A percentile compares a stretch with the other conserved stretches of the same genome.
These are phyloP conservation scores for Lanzia echinophila DNA, from an alignment of 2,329 filamentous ascomycete genomes.

Conservation along the genomic window DNA sequence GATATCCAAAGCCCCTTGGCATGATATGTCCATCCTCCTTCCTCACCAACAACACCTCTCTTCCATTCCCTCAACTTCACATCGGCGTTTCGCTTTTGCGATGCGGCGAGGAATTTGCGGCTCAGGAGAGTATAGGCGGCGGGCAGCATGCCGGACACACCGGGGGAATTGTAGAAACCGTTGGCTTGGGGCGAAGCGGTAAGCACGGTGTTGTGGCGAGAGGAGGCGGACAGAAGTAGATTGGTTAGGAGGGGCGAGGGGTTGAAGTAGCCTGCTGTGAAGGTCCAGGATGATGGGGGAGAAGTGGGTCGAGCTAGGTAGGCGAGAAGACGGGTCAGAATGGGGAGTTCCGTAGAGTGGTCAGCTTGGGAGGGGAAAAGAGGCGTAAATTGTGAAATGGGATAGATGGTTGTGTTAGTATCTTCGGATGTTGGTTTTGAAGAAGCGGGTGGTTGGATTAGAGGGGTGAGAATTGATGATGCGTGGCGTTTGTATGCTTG, in stretches of 20 bases:
- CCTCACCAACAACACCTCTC: conserved; percentile 69
- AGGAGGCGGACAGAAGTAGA: conserved; percentile 66
- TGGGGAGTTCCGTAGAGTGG: conserved; percentile 81
- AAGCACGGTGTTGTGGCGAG: conserved; percentile 63
- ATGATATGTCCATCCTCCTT: conserved; percentile 93
- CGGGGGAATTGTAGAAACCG: conserved; percentile 84
- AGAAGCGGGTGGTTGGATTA: conserved; percentile 45
- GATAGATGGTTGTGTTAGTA: conserved; percentile 69
- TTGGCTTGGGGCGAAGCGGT: conserved; percentile 92
- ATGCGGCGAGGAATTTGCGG: conserved; percentile 64
- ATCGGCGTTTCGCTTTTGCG: not conserved
- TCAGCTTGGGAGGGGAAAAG: conserved; percentile 63
- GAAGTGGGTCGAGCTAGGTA: conserved; percentile 59
- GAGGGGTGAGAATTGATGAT: conserved; percentile 56
- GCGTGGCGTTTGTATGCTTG: conserved; percentile 63
- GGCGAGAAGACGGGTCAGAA: conserved; percentile 66
- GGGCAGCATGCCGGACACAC: conserved; percentile 83
- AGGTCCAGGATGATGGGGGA: conserved; percentile 75
- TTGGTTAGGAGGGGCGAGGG: conserved; percentile 78
- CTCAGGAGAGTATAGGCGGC: conserved; percentile 88
- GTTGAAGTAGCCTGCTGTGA: conserved; percentile 98
- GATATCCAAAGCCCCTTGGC: conserved; percentile 94
- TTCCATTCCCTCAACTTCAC: conserved; percentile 85
- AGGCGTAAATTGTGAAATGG: conserved; percentile 81
- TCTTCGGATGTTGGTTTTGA: not conserved